Conservation (phyloP, 768 basidiomycete genomes). For the Tricholoma furcatifolium region DNA sequence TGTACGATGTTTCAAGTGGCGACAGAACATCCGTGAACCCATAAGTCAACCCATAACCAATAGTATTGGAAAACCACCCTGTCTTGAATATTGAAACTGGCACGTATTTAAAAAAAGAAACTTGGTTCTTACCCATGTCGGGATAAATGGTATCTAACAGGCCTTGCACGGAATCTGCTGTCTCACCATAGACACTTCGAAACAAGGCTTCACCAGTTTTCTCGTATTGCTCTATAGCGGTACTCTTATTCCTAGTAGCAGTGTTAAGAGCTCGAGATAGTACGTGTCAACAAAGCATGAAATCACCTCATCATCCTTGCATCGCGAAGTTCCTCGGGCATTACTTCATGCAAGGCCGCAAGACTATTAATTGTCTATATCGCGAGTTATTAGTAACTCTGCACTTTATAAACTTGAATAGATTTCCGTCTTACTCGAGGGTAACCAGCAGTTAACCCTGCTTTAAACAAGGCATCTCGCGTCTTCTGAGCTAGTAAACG, state of each 20-base stretch:
- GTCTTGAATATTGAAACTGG: not conserved
- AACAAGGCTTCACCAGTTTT: slow-evolving; percentile 44
- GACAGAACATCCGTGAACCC: slow-evolving; percentile 46
- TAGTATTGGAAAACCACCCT: slow-evolving; percentile 54
- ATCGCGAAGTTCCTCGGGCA: slow-evolving; percentile 52
- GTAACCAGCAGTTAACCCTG: slow-evolving; percentile 56
- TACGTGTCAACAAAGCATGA: not conserved
- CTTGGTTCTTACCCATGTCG: slow-evolving; percentile 51
- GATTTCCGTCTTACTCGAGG: slow-evolving; percentile 46
- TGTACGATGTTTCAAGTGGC: slow-evolving; percentile 55
- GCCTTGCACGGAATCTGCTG: slow-evolving; percentile 43
- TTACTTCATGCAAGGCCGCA: slow-evolving; percentile 45
- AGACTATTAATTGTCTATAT: slow-evolving; percentile 58
- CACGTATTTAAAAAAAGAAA: not conserved
- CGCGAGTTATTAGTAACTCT: not conserved
- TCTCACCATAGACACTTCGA: slow-evolving; percentile 53
- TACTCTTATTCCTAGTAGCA: slow-evolving; percentile 35
- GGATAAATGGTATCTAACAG: slow-evolving; percentile 56
- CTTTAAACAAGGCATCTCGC: slow-evolving; percentile 64
- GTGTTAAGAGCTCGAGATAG: not conserved
- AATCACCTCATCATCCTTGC: slow-evolving; percentile 40
- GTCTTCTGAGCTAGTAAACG: slow-evolving; percentile 49
- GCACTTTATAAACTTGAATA: not conserved
- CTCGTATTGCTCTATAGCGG: slow-evolving; percentile 42
- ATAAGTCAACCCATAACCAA: slow-evolving; percentile 61